These are phyloP conservation scores for Neofusicoccum cordaticola DNA, from an alignment of 2,329 filamentous ascomycete genomes.

Conservation along the genomic window DNA sequence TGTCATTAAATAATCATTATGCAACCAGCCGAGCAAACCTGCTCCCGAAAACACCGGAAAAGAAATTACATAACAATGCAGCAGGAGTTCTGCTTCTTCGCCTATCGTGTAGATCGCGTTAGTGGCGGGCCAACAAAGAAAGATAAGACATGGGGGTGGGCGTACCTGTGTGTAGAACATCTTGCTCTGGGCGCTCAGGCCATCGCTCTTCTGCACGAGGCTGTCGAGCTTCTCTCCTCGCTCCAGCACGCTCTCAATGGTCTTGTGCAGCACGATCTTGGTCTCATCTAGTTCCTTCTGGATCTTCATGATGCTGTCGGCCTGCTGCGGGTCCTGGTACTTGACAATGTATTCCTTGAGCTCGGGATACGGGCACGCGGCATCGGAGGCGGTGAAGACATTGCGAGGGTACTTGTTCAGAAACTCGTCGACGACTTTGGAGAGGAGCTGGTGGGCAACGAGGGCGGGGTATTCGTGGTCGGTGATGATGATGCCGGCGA, in stretches of 20 bases:
- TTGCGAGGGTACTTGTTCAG: slow-evolving; percentile 70
- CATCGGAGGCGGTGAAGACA: slow-evolving; percentile 56
- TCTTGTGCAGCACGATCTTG: slow-evolving; percentile 96
- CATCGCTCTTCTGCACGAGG: slow-evolving; percentile 89
- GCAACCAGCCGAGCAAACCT: slow-evolving; percentile 12
- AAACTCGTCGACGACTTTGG: slow-evolving; percentile 87
- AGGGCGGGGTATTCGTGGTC: slow-evolving; percentile 59
- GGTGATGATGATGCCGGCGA: slow-evolving; percentile 47
- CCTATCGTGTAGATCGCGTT: slow-evolving; percentile 30
- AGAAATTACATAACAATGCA: slow-evolving; percentile 52
- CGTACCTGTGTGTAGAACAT: slow-evolving; percentile 85
- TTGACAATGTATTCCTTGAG: slow-evolving; percentile 75
- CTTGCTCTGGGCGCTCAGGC: slow-evolving; percentile 86
- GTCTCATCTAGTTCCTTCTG: slow-evolving; percentile 97
- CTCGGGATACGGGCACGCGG: slow-evolving; percentile 63
- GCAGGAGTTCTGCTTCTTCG: slow-evolving; percentile 62
- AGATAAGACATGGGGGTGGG: not conserved
- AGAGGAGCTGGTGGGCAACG: slow-evolving; percentile 81
- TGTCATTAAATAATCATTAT: slow-evolving; percentile 18
- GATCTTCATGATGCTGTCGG: slow-evolving; percentile 91
- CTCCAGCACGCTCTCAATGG: slow-evolving; percentile 83
- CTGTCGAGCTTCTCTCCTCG: slow-evolving; percentile 96
- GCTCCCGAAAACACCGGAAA: slow-evolving; percentile 10
- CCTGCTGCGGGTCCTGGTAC: slow-evolving; percentile 84
- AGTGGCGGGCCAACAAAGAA: slow-evolving; percentile 4